phyloP scores from a whole-genome alignment of 306 rosid species.

The Vigna radiata region DNA sequence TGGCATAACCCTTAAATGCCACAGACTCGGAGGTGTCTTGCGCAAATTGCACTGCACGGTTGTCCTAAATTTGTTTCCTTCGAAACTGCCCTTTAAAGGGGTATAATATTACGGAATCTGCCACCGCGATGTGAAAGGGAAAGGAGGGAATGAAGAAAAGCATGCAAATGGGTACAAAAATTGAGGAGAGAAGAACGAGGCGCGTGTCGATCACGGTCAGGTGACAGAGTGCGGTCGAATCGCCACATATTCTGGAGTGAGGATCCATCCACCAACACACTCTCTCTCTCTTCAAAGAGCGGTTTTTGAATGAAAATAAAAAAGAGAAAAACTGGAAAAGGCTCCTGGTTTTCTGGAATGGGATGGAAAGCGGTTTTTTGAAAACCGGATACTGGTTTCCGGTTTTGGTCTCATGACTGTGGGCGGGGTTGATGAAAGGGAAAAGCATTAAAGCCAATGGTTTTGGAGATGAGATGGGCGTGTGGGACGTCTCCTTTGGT shows the following conservation, averaged over 20 bases:
- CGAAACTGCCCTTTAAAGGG: neutral
- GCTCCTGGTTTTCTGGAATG: constrained; percentile 91
- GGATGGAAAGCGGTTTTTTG: constrained; percentile 40
- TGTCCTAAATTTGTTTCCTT: neutral
- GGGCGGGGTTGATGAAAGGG: constrained; percentile 47
- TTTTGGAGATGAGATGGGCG: constrained; percentile 34
- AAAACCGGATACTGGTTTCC: constrained; percentile 55
- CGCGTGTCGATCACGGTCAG: constrained; percentile 88
- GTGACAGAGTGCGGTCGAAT: constrained; percentile 91
- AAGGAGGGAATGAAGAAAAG: neutral
- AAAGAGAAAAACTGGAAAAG: constrained; percentile 28
- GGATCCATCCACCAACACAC: constrained; percentile 30
- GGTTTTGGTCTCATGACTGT: constrained; percentile 52
- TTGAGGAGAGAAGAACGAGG: constrained; percentile 48
- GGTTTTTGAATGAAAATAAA: constrained; percentile 17
- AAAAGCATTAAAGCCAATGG: constrained; percentile 52
- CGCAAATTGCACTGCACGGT: neutral
- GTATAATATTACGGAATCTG: constrained; percentile 6
- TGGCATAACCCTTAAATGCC: constrained; percentile 8
- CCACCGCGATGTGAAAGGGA: neutral
- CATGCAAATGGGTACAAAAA: constrained; percentile 89
- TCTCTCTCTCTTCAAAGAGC: neutral
- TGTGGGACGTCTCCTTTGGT: constrained; percentile 29
- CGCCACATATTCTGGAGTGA: constrained; percentile 82
- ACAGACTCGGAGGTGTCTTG: neutral